phyloP scores from a whole-genome alignment of 805 yeast genomes.

The Suhomyces canberraensis region DNA sequence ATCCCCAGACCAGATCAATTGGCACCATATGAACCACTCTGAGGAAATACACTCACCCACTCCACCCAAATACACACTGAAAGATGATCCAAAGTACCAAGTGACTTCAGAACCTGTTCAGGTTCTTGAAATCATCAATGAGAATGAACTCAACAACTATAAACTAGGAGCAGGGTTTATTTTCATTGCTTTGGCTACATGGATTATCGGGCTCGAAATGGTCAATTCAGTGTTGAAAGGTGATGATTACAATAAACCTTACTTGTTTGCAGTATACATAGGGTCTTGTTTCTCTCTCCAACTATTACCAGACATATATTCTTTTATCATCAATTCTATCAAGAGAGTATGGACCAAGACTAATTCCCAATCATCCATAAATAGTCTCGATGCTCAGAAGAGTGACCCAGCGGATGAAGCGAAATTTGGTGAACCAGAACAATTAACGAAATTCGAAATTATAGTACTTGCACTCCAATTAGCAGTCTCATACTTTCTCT shows the following conservation, averaged over 20 bases:
- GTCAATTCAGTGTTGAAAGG: conserved; percentile 49
- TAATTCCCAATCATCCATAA: not conserved
- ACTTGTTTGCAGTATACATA: conserved; percentile 44
- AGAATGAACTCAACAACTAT: conserved; percentile 42
- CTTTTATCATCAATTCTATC: not conserved
- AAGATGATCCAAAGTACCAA: too few relatives aligned
- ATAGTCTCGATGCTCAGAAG: not conserved
- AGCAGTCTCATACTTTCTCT: conserved; percentile 39
- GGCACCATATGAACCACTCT: too few relatives aligned
- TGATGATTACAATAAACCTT: conserved; percentile 47
- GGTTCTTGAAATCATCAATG: conserved; percentile 34
- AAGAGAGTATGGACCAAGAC: not conserved
- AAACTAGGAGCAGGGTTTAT: conserved; percentile 43
- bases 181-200: conserved; percentile 40
- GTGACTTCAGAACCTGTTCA: conserved; percentile 18
- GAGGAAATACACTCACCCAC: too few relatives aligned
- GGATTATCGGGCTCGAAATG: conserved; percentile 50
- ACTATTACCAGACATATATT: conserved; percentile 34
- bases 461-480: conserved; percentile 36
- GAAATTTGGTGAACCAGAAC: not conserved
- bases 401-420: not conserved
- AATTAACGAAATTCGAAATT: conserved; percentile 24
- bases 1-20: too few relatives aligned
- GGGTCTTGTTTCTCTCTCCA: conserved; percentile 48
- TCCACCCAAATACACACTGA: too few relatives aligned